Base-by-base conservation (phyloP, 2,329 filamentous ascomycete genomes). In the Epichloe festucae region DNA sequence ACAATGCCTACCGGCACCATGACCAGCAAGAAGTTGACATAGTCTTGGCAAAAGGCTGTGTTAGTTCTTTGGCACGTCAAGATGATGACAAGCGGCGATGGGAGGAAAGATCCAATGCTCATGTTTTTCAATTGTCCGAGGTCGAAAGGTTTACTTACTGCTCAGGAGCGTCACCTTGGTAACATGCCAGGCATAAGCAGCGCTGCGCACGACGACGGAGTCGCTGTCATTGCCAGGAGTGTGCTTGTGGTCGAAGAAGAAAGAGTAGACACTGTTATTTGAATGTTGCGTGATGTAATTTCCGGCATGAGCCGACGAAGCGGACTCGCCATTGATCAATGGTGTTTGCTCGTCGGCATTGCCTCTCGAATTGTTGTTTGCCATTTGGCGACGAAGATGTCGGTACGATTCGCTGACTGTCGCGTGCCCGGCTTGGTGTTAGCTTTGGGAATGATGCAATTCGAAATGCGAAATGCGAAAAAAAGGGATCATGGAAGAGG, bases 1-100 rank as follows among this genome's bases (percentile, higher is more conserved):
- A 82, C 61, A 55, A 90, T 86, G 55, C 85, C 86, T 42, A 87
- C 65, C 10, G 86, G 85, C 8, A 89, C 87, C 61, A 84, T 82
- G 54, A 88, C 73, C 56, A 93, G 81, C 50, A 84, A 74, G 57
- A 84, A 76, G 64, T 90, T 91, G 64, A 81, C 73, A 65, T 78
- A 78, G 58, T 72, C 77, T 81, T 51, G 19, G 5, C 8, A 34
- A 12, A 45, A 40, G 17, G 12, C 8, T 23, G 10, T 36, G 44
- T 51, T 27, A 51, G 49, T 34, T 6, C 14, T 41, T 3, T 19
- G 15, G 6, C 34, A 36, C 17, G 41, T 8, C 23, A 41, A 34
- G 23, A 41, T 23, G 17, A 34, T 15, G n/a, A 49, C 34, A 47
- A 47, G 6, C 5, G 15, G 4, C 3, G 14, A 27, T n/a, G 27